Percentiles rank a stretch among this genome's conserved stretches.
phyloP scores from a whole-genome alignment of 805 yeast genomes.

The Metschnikowia peoriensis region DNA sequence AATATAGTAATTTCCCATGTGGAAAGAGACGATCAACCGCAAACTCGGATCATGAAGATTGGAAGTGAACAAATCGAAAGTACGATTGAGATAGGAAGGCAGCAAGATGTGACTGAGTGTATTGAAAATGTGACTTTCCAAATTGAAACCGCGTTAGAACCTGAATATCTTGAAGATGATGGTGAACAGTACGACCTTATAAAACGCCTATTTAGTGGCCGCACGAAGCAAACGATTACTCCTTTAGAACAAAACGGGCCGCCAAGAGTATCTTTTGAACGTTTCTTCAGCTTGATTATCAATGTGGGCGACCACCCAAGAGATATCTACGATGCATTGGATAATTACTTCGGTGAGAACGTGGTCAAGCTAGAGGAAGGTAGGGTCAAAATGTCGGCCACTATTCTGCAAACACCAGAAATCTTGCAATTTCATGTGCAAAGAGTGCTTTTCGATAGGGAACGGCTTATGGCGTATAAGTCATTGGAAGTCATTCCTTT shows the following conservation, averaged over 20 bases:
- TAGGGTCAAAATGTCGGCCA: slow-evolving; percentile 67
- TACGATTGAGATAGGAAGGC: slow-evolving; percentile 80
- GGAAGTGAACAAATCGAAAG: slow-evolving; percentile 67
- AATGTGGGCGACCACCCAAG: slow-evolving; percentile 87
- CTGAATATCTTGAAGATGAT: slow-evolving; percentile 60
- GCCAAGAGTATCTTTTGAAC: slow-evolving; percentile 48
- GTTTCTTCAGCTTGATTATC: slow-evolving; percentile 78
- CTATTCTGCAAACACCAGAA: slow-evolving; percentile 71
- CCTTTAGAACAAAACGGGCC: slow-evolving; percentile 42
- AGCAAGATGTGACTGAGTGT: slow-evolving; percentile 97
- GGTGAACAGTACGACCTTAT: slow-evolving; percentile 82
- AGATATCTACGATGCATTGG: slow-evolving; percentile 87
- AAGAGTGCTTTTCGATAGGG: slow-evolving; percentile 86
- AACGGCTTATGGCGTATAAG: slow-evolving; percentile 70
- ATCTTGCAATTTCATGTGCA: slow-evolving; percentile 90
- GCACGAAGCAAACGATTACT: slow-evolving; percentile 70
- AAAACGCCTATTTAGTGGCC: slow-evolving; percentile 81
- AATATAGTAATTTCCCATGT: not conserved
- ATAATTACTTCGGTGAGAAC: slow-evolving; percentile 77
- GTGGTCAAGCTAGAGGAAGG: slow-evolving; percentile 68
- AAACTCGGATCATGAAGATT: slow-evolving; percentile 31
- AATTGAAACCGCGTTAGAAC: slow-evolving; percentile 81
- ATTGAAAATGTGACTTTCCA: slow-evolving; percentile 91
- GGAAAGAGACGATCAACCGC: slow-evolving; percentile 4
- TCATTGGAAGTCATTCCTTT: slow-evolving; percentile 81